Percentiles rank a stretch among this genome's conserved stretches.
phyloP scores from a whole-genome alignment of 768 basidiomycete genomes.

The Calocera cornea region DNA sequence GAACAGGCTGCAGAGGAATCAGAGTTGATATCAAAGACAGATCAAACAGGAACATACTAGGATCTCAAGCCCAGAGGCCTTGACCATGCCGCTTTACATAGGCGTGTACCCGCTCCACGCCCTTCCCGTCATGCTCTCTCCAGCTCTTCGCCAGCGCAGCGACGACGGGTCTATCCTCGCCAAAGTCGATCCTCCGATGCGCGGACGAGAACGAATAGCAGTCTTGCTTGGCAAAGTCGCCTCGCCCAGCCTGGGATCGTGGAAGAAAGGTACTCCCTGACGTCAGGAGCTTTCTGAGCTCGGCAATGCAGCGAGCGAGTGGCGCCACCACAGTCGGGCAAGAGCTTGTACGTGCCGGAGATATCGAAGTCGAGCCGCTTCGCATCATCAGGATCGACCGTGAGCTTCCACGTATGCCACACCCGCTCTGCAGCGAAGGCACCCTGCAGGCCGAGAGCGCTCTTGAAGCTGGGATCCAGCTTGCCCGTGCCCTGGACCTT shows the following conservation, averaged over 20 bases:
- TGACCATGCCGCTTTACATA: conserved; percentile 53
- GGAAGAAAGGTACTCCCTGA: conserved; percentile 51
- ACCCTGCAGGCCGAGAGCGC: conserved; percentile 57
- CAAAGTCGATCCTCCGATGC: conserved; percentile 65
- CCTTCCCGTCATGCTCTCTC: conserved; percentile 44
- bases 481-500: conserved; percentile 52
- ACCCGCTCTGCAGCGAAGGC: conserved; percentile 55
- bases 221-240: conserved; percentile 60
- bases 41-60: conserved; percentile 31
- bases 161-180: conserved; percentile 63
- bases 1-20: too few relatives aligned
- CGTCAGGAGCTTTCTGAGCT: conserved; percentile 29
- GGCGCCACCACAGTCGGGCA: conserved; percentile 81
- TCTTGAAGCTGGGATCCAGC: conserved; percentile 72
- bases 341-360: conserved; percentile 60
- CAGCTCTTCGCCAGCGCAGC: conserved; percentile 61
- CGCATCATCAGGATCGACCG: conserved; percentile 36
- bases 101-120: conserved; percentile 38
- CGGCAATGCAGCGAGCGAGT: conserved; percentile 69
- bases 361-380: conserved; percentile 61
- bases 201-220: conserved; percentile 73
- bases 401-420: conserved; percentile 50
- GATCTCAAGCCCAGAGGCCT: conserved; percentile 35
- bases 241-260: conserved; percentile 58
- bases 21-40: neutral